Percentiles rank a stretch among this genome's conserved stretches.
Evolutionary conservation across 1,284 basidiomycete genomes (phyloP).

Genomic region (Microbotryum violaceum): DNA sequence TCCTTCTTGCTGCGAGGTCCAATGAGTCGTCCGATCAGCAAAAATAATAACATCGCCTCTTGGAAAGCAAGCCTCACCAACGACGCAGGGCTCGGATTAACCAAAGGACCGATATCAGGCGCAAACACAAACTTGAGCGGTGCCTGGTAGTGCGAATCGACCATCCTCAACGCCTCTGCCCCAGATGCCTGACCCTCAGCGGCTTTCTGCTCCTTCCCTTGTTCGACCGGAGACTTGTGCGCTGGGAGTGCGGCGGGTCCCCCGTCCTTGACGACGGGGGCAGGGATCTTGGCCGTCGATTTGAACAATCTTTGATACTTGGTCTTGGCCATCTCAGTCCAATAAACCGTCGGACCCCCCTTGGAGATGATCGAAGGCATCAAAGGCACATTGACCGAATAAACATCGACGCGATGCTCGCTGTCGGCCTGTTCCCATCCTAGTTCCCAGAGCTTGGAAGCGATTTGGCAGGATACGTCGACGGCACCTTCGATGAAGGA

Average conservation of each 20-base stretch:
- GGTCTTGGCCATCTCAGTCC: slow-evolving; percentile 69
- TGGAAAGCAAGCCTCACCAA: slow-evolving; percentile 46
- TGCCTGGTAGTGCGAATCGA: slow-evolving; percentile 8
- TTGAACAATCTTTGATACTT: slow-evolving; percentile 67
- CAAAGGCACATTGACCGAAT: slow-evolving; percentile 67
- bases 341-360: slow-evolving; percentile 55
- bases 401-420: slow-evolving; percentile 61
- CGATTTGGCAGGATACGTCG: slow-evolving; percentile 57
- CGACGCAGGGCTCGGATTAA: slow-evolving; percentile 53
- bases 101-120: slow-evolving; percentile 63
- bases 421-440: slow-evolving; percentile 39
- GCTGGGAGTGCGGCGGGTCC: slow-evolving; percentile 24
- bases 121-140: slow-evolving; percentile 67
- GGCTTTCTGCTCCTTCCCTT: background rate
- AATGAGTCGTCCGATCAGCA: background rate
- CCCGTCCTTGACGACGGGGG: slow-evolving; percentile 27
- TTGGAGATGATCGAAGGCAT: slow-evolving; percentile 54
- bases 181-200: background rate
- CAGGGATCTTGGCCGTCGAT: slow-evolving; percentile 40
- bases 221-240: background rate
- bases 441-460: slow-evolving; percentile 59
- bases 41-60: background rate
- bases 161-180: slow-evolving; percentile 12
- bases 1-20: slow-evolving; percentile 44
- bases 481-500: slow-evolving; percentile 61